Evolutionary conservation across 179 eudicot species (phyloP), one percentile per base, ranked within the genome.

Genomic region (Spinacia oleracea): DNA sequence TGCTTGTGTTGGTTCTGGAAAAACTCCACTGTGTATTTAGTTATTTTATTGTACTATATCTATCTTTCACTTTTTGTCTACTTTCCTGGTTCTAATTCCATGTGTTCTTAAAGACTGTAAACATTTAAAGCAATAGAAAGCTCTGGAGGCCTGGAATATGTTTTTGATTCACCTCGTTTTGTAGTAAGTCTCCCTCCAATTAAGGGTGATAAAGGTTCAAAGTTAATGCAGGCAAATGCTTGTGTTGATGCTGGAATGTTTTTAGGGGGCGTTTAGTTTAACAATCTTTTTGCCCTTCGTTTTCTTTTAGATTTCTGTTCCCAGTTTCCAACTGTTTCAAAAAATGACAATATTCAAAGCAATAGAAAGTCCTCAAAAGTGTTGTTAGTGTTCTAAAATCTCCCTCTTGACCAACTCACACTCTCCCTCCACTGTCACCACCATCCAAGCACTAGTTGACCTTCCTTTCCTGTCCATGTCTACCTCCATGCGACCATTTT

Each of bases 141-240:
- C 72, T 18, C 50, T 67, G 16, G 16, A 46, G 11, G 15, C 14
- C 16, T 46, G 14, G 2, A 2, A 60, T 9, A 9, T 60, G 34
- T 27, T 9, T 60, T 5, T 29, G 32, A 15, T 16, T 51, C n/a
- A 15, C 12, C 58, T 4, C 58, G n/a, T n/a, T n/a, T n/a, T n/a
- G n/a, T n/a, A n/a, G n/a, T n/a, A n/a, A 16, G 58, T 20, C 58
- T 27, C 14, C 60, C 34, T 29, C 65, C 34, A 27, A 23, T 93
- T 72, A 92, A 90, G 84, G 84, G 89, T 64, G 97, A 88, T 20
- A 90, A 88, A 81, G 86, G 96, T 73, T 77, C 87, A 25, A 89
- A 91, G 72, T 81, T 95, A 66, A 90, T 93, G 91, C 91, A 93
- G 93, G 97, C 91, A 83, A 75, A 31, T 75, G 65, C 58, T 43